Base-by-base conservation (phyloP, 257 asterid genomes). In the Salvia hispanica region DNA sequence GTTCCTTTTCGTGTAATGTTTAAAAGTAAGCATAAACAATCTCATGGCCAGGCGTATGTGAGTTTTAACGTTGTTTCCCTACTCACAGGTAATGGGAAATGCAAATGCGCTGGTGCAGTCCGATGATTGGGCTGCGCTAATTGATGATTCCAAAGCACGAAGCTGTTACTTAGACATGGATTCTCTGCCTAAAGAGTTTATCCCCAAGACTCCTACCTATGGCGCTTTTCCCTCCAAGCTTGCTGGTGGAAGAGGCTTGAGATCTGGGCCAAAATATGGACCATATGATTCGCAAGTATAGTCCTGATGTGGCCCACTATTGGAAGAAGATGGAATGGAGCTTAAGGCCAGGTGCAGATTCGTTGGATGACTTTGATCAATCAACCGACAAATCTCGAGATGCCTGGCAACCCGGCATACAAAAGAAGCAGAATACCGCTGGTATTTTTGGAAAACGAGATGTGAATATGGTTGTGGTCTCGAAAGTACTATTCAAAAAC, bases 81-180 rank as follows among this genome's bases (percentile, higher is more conserved):
- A 5, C 36, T 16, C 69, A 34, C 81, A 93, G 99, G 95, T 93
- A 6, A 94, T 91, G 96, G 99, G 99, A 45, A 94, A 94, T 77
- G 99, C 99, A 18, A 87, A 54, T 69, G 83, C 97, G 0, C 76
- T 94, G 79, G 79, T 83, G 61, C 81, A 88, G 66, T 88, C 96
- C 33, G 99, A 94, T 5, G 99, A 94, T 78, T 94, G 99, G 99
- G 95, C 91, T 73, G 90, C 95, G 51, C 62, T 94, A 62, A 77
- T 94, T 53, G 77, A 80, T n/a, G 97, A 94, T 82, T 91, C 99
- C 64, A 94, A 81, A 81, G 70, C 81, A 62, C 86, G 99, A 66
- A 87, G 69, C 47, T 91, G 97, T 77, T 94, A 88, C 81, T 79
- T 91, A 80, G 93, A 85, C 76, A 91, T 91, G 96, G 96, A 91